Evolutionary conservation across 2,329 filamentous ascomycete species (phyloP), one percentile per base, ranked within the genome.

Genomic region (Trichophyton benhamiae): DNA sequence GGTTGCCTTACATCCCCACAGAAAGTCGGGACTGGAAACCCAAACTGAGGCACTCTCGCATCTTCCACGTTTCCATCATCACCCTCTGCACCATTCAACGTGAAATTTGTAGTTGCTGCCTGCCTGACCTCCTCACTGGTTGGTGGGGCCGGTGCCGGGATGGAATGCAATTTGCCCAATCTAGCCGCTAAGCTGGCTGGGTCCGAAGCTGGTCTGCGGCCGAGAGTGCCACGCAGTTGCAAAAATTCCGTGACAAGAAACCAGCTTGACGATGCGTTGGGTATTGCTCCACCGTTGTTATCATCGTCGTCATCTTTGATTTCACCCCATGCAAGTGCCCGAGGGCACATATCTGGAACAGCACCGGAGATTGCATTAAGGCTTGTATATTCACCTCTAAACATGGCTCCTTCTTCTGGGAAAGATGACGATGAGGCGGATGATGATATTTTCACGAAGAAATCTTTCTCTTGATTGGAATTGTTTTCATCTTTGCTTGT

Each of bases 1-100:
- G 90, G 83, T 74, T 96, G 92, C 46, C 81, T 82, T 6, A 89
- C 94, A 53, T 89, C 83, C 1, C 91, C 91, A 73, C 92, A 96
- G 74, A 88, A 96, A 0, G 91, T 96, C 0, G 87, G 77, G 0
- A 87, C 86, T 0, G 88, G 87, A 69, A 96, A 96, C 1, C 92
- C 92, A 66, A 92, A 96, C 74, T 85, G 78, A 2, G 84, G 83
- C 0, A 86, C 17, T 65, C 65, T 8, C 6, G 27, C 27, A 67
- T 68, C 36, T 67, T 70, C 57, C 36, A 17, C 55, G 11, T 65
- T 58, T 1, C 67, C 64, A 30, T 30, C 27, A 30, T 30, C 27
- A 7, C 27, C 6, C 46, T 71, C 67, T 15, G 60, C 27, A 1
- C 42, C 42, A 52, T 36, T 58, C 3, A 58, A 25, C 38, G 5